Percentiles rank a stretch among this genome's conserved stretches.
Conservation (phyloP, 2,329 filamentous ascomycete species). For the Monosporascus sp. region DNA sequence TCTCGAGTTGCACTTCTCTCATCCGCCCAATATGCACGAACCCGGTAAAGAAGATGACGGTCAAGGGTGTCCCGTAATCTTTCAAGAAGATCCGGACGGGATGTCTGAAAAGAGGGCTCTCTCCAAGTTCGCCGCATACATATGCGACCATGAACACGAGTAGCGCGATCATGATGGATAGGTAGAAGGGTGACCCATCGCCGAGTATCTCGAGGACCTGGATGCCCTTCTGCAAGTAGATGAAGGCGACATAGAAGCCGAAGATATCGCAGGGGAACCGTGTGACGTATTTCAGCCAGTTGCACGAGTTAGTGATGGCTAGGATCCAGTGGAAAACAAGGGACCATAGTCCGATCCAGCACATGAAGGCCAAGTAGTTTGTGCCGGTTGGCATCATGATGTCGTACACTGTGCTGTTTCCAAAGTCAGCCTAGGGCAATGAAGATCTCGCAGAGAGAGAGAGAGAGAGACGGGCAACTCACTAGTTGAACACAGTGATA, state of each 20-base stretch:
- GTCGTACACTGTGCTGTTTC: conserved; percentile 70
- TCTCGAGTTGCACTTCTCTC: conserved; percentile 62
- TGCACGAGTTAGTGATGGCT: conserved; percentile 80
- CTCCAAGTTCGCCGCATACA: conserved; percentile 65
- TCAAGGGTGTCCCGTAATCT: conserved; percentile 82
- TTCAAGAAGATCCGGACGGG: conserved; percentile 77
- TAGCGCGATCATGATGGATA: conserved; percentile 70
- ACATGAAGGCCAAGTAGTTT: conserved; percentile 86
- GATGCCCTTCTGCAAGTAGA: conserved; percentile 87
- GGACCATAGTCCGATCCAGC: conserved; percentile 87
- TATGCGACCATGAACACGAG: conserved; percentile 76
- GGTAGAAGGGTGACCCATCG: conserved; percentile 62
- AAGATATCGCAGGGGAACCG: conserved; percentile 92
- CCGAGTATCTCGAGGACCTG: conserved; percentile 78
- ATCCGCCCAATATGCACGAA: conserved; percentile 85
- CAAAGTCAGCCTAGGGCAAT: conserved; percentile 1
- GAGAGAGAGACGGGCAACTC: conserved; percentile 19
- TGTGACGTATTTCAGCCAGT: conserved; percentile 83
- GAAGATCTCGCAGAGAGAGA: background rate
- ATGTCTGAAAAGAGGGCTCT: conserved; percentile 67
- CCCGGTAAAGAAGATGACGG: conserved; percentile 81
- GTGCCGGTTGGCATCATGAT: conserved; percentile 74
- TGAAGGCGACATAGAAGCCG: conserved; percentile 87
- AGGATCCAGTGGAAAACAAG: conserved; percentile 80
- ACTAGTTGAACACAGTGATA: conserved; percentile 91